A percentile compares a stretch with the other conserved stretches of the same genome.
These are phyloP conservation scores for Fomitiporia mediterranea DNA, from an alignment of 1,284 basidiomycete species.

Conservation along the genomic window DNA sequence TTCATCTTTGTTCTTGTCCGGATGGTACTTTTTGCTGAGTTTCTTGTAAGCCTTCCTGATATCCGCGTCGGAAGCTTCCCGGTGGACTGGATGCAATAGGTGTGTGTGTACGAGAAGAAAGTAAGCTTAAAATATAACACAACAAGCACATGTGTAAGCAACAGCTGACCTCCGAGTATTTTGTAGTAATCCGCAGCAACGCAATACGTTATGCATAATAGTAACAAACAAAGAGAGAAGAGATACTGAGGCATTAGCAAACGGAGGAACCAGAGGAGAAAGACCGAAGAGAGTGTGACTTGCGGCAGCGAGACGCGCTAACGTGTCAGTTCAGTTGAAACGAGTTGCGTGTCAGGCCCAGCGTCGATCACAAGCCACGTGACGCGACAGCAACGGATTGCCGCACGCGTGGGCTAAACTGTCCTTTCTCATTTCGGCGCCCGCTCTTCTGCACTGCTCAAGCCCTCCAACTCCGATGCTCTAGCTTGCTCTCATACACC, in stretches of 20 bases:
- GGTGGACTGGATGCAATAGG: slow-evolving; percentile 54
- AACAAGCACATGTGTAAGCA: slow-evolving; percentile 23
- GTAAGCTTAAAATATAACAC: slow-evolving; percentile 20
- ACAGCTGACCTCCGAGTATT: slow-evolving; percentile 60
- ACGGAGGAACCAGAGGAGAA: background rate
- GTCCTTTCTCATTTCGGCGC: background rate
- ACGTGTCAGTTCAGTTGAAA: slow-evolving; percentile 1
- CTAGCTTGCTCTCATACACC: background rate
- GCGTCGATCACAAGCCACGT: slow-evolving; percentile 3
- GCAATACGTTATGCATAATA: slow-evolving; percentile 19
- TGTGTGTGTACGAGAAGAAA: background rate
- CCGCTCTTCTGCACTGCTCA: background rate
- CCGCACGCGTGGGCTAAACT: background rate
- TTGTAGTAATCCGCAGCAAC: slow-evolving; percentile 71
- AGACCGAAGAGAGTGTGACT: background rate
- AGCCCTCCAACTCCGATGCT: slow-evolving; percentile 1
- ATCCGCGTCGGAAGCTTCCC: slow-evolving; percentile 78
- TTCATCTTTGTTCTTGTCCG: slow-evolving; percentile 89
- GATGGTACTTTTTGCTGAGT: slow-evolving; percentile 85
- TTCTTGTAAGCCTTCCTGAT: slow-evolving; percentile 90
- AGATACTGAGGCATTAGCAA: slow-evolving; percentile 13
- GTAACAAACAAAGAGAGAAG: slow-evolving; percentile 15
- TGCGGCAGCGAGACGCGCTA: background rate
- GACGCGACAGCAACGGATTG: background rate
- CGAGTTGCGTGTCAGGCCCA: background rate